Evolutionary conservation across 257 asterid genomes (phyloP).

Genomic region (Lycium barbarum): DNA sequence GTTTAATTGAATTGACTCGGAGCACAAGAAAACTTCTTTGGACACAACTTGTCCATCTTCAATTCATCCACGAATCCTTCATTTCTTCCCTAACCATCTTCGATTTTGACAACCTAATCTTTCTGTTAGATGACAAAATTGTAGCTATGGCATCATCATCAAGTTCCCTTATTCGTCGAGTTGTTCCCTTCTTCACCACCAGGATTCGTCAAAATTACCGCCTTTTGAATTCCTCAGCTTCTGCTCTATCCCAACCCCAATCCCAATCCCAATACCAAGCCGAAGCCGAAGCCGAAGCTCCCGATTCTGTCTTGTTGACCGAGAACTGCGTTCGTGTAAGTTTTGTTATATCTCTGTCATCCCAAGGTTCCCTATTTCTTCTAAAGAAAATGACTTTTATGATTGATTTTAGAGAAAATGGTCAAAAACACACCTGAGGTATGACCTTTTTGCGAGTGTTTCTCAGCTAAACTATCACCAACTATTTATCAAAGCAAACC

Average conservation of each 20-base stretch:
- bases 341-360: neutral
- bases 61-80: conserved; percentile 7
- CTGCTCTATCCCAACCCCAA: conserved; percentile 43
- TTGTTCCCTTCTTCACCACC: conserved; percentile 58
- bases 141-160: conserved; percentile 51
- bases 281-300: conserved; percentile 39
- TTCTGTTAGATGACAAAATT: neutral
- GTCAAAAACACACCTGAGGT: too few species aligned
- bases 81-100: neutral
- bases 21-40: neutral
- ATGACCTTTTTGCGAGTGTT: too few species aligned
- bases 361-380: neutral
- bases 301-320: conserved; percentile 57
- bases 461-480: too few species aligned
- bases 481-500: too few species aligned
- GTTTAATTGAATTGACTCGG: neutral
- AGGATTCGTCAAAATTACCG: conserved; percentile 73
- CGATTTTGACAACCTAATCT: neutral
- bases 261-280: conserved; percentile 49
- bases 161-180: conserved; percentile 57
- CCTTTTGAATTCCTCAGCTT: conserved; percentile 48
- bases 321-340: conserved; percentile 79
- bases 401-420: neutral
- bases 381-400: neutral
- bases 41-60: neutral